Evolutionary conservation across 2,329 filamentous ascomycete genomes (phyloP).

Genomic region (Geosmithia morbida): DNA sequence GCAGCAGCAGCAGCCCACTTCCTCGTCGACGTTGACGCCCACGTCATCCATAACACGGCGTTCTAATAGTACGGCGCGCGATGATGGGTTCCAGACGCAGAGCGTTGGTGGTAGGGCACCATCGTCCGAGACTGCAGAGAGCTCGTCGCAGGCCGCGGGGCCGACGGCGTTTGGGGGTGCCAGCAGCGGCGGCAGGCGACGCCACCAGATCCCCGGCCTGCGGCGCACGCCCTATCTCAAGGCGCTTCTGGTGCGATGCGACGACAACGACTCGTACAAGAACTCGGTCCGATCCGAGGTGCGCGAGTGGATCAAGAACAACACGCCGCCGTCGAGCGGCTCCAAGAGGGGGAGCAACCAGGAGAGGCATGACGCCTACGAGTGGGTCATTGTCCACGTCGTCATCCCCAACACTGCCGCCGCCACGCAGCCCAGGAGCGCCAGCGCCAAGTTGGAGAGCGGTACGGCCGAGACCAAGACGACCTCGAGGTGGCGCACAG

Average conservation of each 20-base stretch:
- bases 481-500: conserved; percentile 62
- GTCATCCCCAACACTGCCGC: conserved; percentile 76
- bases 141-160: conserved; percentile 15
- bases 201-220: conserved; percentile 90
- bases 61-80: conserved; percentile 20
- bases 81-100: conserved; percentile 50
- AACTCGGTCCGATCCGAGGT: conserved; percentile 60
- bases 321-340: conserved; percentile 45
- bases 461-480: conserved; percentile 51
- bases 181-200: conserved; percentile 26
- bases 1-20: conserved; percentile 13
- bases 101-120: conserved; percentile 25
- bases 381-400: conserved; percentile 90
- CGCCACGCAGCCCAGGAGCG: conserved; percentile 59
- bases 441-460: conserved; percentile 39
- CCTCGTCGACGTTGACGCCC: conserved; percentile 11
- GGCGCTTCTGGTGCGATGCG: conserved; percentile 76
- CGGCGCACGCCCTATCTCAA: conserved; percentile 91
- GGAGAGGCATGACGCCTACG: conserved; percentile 91
- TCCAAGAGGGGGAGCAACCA: conserved; percentile 51
- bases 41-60: conserved; percentile 14
- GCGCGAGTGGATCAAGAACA: conserved; percentile 78
- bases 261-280: conserved; percentile 94
- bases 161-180: neutral
- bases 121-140: conserved; percentile 22